Evolutionary conservation across 1,284 basidiomycete species (phyloP).

Genomic region (Sparassis latifolia): DNA sequence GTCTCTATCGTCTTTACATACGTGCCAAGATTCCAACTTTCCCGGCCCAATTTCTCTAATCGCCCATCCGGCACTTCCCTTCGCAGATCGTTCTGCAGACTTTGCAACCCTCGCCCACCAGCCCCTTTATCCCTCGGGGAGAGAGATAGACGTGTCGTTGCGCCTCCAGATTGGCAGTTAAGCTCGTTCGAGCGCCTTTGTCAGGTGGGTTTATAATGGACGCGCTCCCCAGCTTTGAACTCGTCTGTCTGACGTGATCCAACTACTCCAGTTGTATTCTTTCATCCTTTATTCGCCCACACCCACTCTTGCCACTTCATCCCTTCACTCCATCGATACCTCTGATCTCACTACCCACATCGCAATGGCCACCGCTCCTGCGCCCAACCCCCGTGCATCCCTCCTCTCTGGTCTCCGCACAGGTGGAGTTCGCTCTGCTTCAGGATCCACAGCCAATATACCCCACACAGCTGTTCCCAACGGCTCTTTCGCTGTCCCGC

Average conservation of each 20-base stretch:
- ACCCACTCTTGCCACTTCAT: constrained; percentile 11
- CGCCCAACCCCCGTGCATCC: constrained; percentile 64
- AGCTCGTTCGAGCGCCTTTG: constrained; percentile 9
- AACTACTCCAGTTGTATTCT: constrained; percentile 15
- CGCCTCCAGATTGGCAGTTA: constrained; percentile 11
- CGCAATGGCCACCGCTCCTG: constrained; percentile 50
- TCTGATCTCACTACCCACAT: constrained; percentile 16
- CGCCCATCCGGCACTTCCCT: constrained; percentile 22
- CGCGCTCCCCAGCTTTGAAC: not conserved
- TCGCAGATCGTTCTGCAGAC: constrained; percentile 15
- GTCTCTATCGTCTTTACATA: constrained; percentile 29
- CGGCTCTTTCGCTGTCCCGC: constrained; percentile 51
- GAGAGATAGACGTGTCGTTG: constrained; percentile 25
- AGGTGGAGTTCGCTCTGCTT: constrained; percentile 71
- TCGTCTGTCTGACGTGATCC: not conserved
- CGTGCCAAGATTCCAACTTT: constrained; percentile 20
- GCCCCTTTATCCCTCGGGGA: constrained; percentile 16
- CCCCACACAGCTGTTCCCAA: constrained; percentile 66
- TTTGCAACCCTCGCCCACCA: constrained; percentile 11
- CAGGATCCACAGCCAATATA: constrained; percentile 35
- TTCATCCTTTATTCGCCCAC: constrained; percentile 14
- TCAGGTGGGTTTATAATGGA: constrained; percentile 8
- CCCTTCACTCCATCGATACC: constrained; percentile 10
- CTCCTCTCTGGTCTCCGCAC: constrained; percentile 81
- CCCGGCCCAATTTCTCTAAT: constrained; percentile 23